A percentile compares a stretch with the other conserved stretches of the same genome.
Conservation (phyloP, 345 rosid species). For the Geranium brycei region DNA sequence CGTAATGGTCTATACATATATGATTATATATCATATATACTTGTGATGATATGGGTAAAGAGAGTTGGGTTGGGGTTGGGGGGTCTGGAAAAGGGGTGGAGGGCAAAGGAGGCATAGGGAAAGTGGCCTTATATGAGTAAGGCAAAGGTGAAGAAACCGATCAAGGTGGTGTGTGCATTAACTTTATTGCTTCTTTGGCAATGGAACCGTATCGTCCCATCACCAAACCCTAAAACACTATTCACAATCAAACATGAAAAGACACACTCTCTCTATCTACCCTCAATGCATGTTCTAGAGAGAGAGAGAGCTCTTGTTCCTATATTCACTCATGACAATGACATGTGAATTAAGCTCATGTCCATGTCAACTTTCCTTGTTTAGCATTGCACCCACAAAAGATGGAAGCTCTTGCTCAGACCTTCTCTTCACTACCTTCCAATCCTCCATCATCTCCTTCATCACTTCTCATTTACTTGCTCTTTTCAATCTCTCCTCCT, state of each 20-base stretch:
- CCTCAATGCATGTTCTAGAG: not conserved
- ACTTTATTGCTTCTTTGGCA: conserved; percentile 41
- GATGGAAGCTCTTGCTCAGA: conserved; percentile 34
- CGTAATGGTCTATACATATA: no score
- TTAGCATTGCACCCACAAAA: conserved; percentile 75
- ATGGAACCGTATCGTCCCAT: conserved; percentile 58
- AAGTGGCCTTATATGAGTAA: conserved; percentile 56
- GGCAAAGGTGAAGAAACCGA: conserved; percentile 37
- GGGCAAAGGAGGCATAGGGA: conserved; percentile 35
- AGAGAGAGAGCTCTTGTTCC: not conserved
- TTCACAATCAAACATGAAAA: conserved; percentile 7
- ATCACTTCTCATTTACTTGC: conserved; percentile 6
- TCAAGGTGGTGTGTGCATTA: conserved; percentile 19
- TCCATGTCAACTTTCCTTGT: conserved; percentile 53
- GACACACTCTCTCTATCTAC: not conserved
- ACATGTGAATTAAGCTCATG: conserved; percentile 43
- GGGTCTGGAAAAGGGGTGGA: conserved; percentile 12
- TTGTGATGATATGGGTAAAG: no score
- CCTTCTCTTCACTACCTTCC: conserved; percentile 37
- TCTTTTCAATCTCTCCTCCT: not conserved
- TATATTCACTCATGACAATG: conserved; percentile 30
- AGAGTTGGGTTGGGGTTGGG: not conserved
- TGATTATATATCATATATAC: no score
- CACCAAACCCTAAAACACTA: conserved; percentile 15
- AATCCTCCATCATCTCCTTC: conserved; percentile 11